Evolutionary conservation across 768 basidiomycete species (phyloP).

Genomic region (Termitomyces bulborhizus): DNA sequence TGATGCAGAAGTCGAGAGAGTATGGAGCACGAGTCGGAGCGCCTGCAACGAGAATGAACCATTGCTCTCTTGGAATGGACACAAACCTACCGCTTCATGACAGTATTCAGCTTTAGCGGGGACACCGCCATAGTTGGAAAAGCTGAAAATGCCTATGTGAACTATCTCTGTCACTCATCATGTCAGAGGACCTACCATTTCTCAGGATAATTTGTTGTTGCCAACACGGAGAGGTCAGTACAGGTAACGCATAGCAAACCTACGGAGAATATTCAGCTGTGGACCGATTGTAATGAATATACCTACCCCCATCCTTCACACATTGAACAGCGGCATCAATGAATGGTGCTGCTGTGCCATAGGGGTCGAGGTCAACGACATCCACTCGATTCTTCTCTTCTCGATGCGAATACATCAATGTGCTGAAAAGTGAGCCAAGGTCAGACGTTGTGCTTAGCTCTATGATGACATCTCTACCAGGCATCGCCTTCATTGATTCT

Average conservation of each 20-base stretch:
- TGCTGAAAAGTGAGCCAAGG: constrained; percentile 34
- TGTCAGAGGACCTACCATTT: constrained; percentile 66
- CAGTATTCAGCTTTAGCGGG: constrained; percentile 90
- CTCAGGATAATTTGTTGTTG: constrained; percentile 91
- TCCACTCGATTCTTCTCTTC: constrained; percentile 72
- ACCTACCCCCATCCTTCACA: constrained; percentile 78
- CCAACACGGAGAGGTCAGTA: constrained; percentile 91
- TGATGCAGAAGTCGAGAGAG: constrained; percentile 80
- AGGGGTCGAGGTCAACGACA: constrained; percentile 96
- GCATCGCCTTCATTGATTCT: constrained; percentile 91
- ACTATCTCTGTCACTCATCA: neutral
- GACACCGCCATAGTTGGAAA: constrained; percentile 91
- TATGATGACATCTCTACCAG: constrained; percentile 48
- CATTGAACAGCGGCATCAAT: constrained; percentile 92
- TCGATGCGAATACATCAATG: constrained; percentile 88
- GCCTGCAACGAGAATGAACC: constrained; percentile 41
- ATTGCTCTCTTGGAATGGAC: neutral
- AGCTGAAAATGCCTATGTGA: constrained; percentile 21
- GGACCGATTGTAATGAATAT: neutral
- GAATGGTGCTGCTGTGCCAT: constrained; percentile 96
- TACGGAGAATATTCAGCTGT: constrained; percentile 21
- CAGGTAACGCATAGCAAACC: constrained; percentile 94
- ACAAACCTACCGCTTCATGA: constrained; percentile 75
- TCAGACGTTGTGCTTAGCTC: neutral
- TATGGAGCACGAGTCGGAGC: constrained; percentile 84